Evolutionary conservation across 257 asterid genomes (phyloP), one percentile per base, ranked within the genome.

Genomic region (Solanum sitiens): DNA sequence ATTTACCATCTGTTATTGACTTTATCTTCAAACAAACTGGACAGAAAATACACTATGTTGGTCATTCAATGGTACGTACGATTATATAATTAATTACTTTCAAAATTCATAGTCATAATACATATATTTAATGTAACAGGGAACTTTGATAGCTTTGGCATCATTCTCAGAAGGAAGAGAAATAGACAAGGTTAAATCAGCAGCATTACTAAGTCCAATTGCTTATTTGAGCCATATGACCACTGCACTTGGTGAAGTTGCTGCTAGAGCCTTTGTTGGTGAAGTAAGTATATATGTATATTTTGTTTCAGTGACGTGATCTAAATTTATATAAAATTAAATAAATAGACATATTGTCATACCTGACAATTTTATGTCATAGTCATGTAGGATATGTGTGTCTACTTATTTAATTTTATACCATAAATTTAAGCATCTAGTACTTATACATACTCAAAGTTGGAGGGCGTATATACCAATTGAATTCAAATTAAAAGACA

Each of bases 161-260:
- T 91, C 97, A 13, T 94, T 95, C 86, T 91, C 98, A 3, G 90
- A 91, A 86, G 96, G 98, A 80, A 91, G 80, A 87, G 33, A 72
- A n/a, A 61, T 92, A 3, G 96, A 94, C 85, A 95, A 92, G 89
- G 92, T 95, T 25, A 91, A 63, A 90, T 95, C 98, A 10, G 98
- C 98, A 27, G 94, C 88, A 1, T 45, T 95, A 89, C 87, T 95
- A 18, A 92, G 96, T 89, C 98, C 98, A 30, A 89, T 94, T 40
- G 98, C 98, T 8, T 95, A 93, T 84, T 89, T 94, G 37, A 92
- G 92, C 87, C 96, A 95, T 56, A 92, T 93, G 94, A 93, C 91
- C 61, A 92, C 98, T 80, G 87, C 92, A 23, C 92, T 95, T 72
- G 94, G 94, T 15, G 91, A 88, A 63, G 85, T 90, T 30, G 87